phyloP scores from a whole-genome alignment of 1,284 basidiomycete species.

The Irpex rosettiformis region DNA sequence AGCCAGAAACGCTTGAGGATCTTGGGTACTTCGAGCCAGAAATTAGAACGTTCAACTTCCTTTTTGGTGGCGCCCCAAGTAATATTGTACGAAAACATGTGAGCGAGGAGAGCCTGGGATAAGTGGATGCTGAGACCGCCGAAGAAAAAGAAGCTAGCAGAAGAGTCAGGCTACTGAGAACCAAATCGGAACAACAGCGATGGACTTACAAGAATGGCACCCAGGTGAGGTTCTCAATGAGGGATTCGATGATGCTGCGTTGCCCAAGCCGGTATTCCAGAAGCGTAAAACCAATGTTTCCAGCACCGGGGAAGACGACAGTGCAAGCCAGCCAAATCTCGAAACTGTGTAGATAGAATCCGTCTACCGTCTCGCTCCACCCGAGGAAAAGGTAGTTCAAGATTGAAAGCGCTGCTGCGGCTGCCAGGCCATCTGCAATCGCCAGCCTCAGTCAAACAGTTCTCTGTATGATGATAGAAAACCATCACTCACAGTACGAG shows the following conservation, averaged over 20 bases:
- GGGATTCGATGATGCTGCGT: constrained; percentile 47
- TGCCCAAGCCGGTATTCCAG: constrained; percentile 76
- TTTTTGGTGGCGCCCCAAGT: constrained; percentile 78
- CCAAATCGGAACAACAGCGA: neutral
- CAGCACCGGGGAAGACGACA: constrained; percentile 71
- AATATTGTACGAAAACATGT: constrained; percentile 83
- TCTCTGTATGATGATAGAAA: too few species aligned
- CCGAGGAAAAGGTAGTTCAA: constrained; percentile 75
- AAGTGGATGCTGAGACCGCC: constrained; percentile 76
- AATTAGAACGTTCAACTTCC: constrained; percentile 80
- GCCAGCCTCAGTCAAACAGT: too few species aligned
- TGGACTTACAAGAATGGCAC: constrained; percentile 72
- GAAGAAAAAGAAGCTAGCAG: constrained; percentile 78
- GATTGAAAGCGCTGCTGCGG: constrained; percentile 58
- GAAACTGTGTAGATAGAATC: constrained; percentile 69
- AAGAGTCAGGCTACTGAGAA: constrained; percentile 13
- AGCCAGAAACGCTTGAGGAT: constrained; percentile 75
- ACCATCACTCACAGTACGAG: constrained; percentile 60
- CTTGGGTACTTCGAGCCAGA: constrained; percentile 83
- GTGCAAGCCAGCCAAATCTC: constrained; percentile 77
- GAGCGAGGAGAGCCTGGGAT: constrained; percentile 68
- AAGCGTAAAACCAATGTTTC: constrained; percentile 69
- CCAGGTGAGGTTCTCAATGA: constrained; percentile 72
- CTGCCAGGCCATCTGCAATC: constrained; percentile 72
- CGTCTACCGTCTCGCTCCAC: constrained; percentile 54